These are phyloP conservation scores for bread wheat (Triticum aestivum) DNA, from an alignment of 176 grass and related monocot species.

Conservation along the genomic window DNA sequence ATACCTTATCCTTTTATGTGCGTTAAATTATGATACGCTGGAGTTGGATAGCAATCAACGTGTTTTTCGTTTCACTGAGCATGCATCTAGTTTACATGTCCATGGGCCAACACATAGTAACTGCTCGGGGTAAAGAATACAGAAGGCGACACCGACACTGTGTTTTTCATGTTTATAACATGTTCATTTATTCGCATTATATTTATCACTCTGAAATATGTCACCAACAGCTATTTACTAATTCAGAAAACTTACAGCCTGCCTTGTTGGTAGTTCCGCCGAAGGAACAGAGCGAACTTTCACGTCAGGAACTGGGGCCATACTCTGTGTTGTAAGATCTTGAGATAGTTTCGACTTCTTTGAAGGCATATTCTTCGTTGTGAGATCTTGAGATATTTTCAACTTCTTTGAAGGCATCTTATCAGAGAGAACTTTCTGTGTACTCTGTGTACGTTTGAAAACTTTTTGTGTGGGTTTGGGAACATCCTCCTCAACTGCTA, in stretches of 20 bases:
- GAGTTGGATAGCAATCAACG: background rate
- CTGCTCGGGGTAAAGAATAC: background rate
- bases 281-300: conserved; percentile 22
- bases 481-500: conserved; percentile 8
- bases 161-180: background rate
- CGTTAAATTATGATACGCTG: background rate
- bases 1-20: background rate
- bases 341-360: conserved; percentile 41
- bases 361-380: conserved; percentile 6
- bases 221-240: background rate
- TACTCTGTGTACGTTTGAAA: background rate
- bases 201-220: background rate
- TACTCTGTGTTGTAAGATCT: background rate
- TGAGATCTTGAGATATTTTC: conserved; percentile 32
- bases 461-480: conserved; percentile 2
- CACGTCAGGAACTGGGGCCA: background rate
- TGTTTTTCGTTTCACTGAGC: conserved; percentile 8
- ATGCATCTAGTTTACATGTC: background rate
- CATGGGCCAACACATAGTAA: background rate
- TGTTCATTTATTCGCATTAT: background rate
- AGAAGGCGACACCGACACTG: background rate
- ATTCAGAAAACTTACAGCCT: conserved; percentile 40
- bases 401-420: conserved; percentile 42
- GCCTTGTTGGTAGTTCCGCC: conserved; percentile 12
- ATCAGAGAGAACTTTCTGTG: background rate